Evolutionary conservation across 768 basidiomycete genomes (phyloP).

Genomic region (Paxillus ammoniavirescens): DNA sequence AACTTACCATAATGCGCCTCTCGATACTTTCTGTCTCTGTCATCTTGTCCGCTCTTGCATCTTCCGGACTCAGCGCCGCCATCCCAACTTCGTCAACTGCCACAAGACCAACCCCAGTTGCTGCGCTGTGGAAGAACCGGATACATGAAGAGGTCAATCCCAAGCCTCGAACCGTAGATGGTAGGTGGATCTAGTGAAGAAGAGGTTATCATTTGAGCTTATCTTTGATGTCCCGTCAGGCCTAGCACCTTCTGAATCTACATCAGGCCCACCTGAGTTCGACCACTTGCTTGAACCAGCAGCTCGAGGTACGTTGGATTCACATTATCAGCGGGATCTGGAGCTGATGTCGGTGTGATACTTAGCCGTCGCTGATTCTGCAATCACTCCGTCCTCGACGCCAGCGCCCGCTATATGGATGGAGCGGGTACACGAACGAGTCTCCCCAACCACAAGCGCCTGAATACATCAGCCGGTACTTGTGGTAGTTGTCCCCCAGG

Average conservation of each 20-base stretch:
- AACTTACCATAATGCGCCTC: constrained; percentile 17
- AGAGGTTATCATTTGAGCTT: not conserved
- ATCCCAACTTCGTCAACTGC: constrained; percentile 1
- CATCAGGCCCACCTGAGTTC: no score
- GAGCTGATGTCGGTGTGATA: no score
- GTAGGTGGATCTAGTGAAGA: constrained; percentile 5
- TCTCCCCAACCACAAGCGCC: not conserved
- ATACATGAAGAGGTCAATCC: constrained; percentile 21
- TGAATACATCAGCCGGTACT: not conserved
- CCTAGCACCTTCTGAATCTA: no score
- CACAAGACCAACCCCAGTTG: not conserved
- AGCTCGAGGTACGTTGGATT: not conserved
- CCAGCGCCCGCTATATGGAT: not conserved
- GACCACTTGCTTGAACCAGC: not conserved
- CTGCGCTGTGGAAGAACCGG: constrained; percentile 16
- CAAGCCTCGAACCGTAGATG: not conserved
- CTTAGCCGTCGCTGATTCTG: no score
- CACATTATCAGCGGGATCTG: no score
- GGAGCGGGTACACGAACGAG: not conserved
- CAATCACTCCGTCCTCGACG: not conserved
- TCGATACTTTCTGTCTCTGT: constrained; percentile 7
- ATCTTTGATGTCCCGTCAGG: not conserved
- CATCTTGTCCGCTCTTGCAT: constrained; percentile 13
- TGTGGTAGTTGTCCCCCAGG: no score
- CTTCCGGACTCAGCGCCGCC: constrained; percentile 13